Conservation (phyloP, 78 protist species). For the Dictyostelium brefeldianum region DNA sequence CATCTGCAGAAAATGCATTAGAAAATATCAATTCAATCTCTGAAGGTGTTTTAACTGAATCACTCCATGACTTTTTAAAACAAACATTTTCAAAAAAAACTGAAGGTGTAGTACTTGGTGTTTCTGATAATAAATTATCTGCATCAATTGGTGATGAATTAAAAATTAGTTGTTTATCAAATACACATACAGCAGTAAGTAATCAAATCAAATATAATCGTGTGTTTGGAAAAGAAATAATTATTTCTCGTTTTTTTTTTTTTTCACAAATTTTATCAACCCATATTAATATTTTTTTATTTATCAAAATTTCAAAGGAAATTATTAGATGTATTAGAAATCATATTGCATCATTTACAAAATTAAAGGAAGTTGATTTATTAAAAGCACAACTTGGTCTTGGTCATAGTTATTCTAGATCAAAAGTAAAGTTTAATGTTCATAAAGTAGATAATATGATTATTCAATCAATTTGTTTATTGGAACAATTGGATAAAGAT, state of each 20-base stretch:
- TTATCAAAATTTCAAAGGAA: conserved; percentile 84
- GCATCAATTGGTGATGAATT: conserved; percentile 85
- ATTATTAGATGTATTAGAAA: conserved; percentile 93
- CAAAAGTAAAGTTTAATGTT: conserved; percentile 99
- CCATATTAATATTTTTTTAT: background rate
- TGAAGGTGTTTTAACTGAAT: conserved; percentile 88
- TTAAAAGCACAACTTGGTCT: conserved; percentile 96
- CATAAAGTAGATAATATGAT: conserved; percentile 99
- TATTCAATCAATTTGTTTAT: conserved; percentile 96
- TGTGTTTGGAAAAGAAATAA: background rate
- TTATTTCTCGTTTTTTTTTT: background rate
- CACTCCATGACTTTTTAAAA: conserved; percentile 84
- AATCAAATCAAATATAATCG: too few relatives aligned
- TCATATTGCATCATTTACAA: conserved; percentile 85
- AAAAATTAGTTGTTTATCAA: conserved; percentile 39
- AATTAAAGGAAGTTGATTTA: conserved; percentile 73
- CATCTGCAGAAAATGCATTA: conserved; percentile 93
- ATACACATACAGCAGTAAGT: conserved; percentile 56
- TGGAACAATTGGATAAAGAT: conserved; percentile 99
- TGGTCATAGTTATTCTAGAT: conserved; percentile 96
- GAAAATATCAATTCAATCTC: conserved; percentile 91
- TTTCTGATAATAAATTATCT: conserved; percentile 91
- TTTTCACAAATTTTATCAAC: too few relatives aligned
- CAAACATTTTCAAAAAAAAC: conserved; percentile 81
- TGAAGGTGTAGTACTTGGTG: conserved; percentile 87